phyloP scores from a whole-genome alignment of 768 basidiomycete genomes.

The Suillus discolor region DNA sequence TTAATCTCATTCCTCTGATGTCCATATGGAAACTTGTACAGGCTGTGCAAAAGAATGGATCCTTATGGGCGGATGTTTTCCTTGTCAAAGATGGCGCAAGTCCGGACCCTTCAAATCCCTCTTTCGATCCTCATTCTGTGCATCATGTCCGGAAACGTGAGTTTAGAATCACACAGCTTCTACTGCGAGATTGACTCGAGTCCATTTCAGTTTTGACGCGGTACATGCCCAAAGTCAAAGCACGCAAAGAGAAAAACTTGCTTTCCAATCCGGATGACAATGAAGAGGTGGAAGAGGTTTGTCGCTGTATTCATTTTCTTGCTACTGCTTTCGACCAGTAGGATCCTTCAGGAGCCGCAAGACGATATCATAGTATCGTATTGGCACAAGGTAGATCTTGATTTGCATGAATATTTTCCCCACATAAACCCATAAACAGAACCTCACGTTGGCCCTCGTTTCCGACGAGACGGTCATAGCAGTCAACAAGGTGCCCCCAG shows the following conservation, averaged over 20 bases:
- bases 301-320: slow-evolving; percentile 13
- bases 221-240: slow-evolving; percentile 72
- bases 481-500: slow-evolving; percentile 56
- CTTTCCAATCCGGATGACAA: slow-evolving; percentile 46
- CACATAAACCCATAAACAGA: slow-evolving; percentile 44
- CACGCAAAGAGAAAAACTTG: slow-evolving; percentile 84
- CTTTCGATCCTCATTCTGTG: slow-evolving; percentile 57
- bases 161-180: slow-evolving; percentile 26
- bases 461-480: slow-evolving; percentile 66
- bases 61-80: slow-evolving; percentile 84
- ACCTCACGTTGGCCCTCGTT: slow-evolving; percentile 85
- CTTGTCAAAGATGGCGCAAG: slow-evolving; percentile 65
- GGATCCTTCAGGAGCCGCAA: slow-evolving; percentile 33
- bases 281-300: slow-evolving; percentile 55
- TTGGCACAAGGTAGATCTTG: slow-evolving; percentile 69
- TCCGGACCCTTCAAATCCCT: slow-evolving; percentile 59
- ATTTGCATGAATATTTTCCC: slow-evolving; percentile 5
- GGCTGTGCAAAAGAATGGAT: slow-evolving; percentile 78
- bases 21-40: slow-evolving; percentile 29
- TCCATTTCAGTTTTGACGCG: slow-evolving; percentile 77
- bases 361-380: slow-evolving; percentile 73
- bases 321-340: slow-evolving; percentile 10
- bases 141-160: slow-evolving; percentile 77
- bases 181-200: slow-evolving; percentile 8
- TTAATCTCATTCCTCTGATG: neutral